Percentiles rank a stretch among this genome's conserved stretches.
Conservation (phyloP, 164 flowering plant species). For the Magnolia sinica region DNA sequence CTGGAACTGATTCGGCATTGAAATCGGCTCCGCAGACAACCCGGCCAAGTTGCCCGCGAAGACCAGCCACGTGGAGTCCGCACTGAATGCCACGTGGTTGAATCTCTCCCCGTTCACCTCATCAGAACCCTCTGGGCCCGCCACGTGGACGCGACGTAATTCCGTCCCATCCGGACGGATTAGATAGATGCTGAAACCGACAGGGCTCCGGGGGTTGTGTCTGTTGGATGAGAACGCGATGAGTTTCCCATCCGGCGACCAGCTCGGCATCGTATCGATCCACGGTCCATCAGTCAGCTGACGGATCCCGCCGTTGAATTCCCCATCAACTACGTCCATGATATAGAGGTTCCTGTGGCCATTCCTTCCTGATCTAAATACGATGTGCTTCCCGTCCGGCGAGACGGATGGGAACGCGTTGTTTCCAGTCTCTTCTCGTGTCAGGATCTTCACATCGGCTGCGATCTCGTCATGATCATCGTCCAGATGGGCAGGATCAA, state of each 20-base stretch:
- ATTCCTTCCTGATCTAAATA: constrained; percentile 75
- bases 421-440: constrained; percentile 66
- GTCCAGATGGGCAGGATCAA: constrained; percentile 32
- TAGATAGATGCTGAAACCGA: constrained; percentile 38
- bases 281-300: constrained; percentile 75
- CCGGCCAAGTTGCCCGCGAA: constrained; percentile 68
- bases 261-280: constrained; percentile 90
- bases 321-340: constrained; percentile 68
- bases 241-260: constrained; percentile 78
- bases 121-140: constrained; percentile 22
- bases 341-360: constrained; percentile 78
- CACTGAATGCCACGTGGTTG: constrained; percentile 37
- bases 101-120: constrained; percentile 62
- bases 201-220: constrained; percentile 43
- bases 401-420: constrained; percentile 85
- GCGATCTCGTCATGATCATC: constrained; percentile 38
- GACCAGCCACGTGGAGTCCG: constrained; percentile 63
- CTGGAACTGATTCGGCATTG: constrained; percentile 76
- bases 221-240: constrained; percentile 83
- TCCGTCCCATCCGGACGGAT: constrained; percentile 20
- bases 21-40: constrained; percentile 73
- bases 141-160: constrained; percentile 25
- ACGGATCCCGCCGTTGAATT: constrained; percentile 49
- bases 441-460: constrained; percentile 50
- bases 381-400: constrained; percentile 69